Base-by-base conservation (phyloP, 306 rosid genomes). In the Spatholobus suberectus region DNA sequence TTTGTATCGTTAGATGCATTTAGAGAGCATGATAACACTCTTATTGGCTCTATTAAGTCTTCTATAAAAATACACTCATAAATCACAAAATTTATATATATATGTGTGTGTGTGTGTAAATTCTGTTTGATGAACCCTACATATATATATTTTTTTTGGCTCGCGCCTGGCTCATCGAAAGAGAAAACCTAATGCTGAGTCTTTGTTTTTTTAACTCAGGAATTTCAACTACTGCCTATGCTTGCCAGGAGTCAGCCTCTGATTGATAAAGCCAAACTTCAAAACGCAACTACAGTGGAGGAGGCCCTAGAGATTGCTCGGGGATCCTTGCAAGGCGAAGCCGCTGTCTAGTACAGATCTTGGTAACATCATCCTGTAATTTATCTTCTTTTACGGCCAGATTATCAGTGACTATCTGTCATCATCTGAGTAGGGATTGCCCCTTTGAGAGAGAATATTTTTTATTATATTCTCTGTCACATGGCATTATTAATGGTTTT, bases 151-250 rank as follows among this genome's bases (percentile, higher is more conserved):
- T n/a, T n/a, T n/a, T n/a, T 35, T 11, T 74, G 1, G 15, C 46
- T 18, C 43, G 62, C 12, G 23, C 24, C 12, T 52, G 34, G 40
- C 34, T 47, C 47, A 14, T 38, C 17, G 26, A 9, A 46, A n/a
- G 14, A 17, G 37, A 73, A 70, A 17, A 83, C 40, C 20, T 87
- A 59, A 81, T 43, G 18, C 61, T 46, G 40, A 70, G 34, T 43
- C 15, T 44, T 79, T 40, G 67, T 70, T 23, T 17, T 82, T 52
- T 70, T 40, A 26, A 74, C 24, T 47, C 70, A 93, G 99, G 96
- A 96, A 88, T 92, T 96, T 81, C 87, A 92, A 90, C 96, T 96
- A 49, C 96, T 96, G 84, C 97, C 99, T 35, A 82, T 88, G 85
- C 92, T 93, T 26, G 98, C 96, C 21, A 89, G 94, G 86, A 86